Evolutionary conservation across 2,329 filamentous ascomycete genomes (phyloP), one percentile per base, ranked within the genome.

Genomic region (Colletotrichum tropicicola): DNA sequence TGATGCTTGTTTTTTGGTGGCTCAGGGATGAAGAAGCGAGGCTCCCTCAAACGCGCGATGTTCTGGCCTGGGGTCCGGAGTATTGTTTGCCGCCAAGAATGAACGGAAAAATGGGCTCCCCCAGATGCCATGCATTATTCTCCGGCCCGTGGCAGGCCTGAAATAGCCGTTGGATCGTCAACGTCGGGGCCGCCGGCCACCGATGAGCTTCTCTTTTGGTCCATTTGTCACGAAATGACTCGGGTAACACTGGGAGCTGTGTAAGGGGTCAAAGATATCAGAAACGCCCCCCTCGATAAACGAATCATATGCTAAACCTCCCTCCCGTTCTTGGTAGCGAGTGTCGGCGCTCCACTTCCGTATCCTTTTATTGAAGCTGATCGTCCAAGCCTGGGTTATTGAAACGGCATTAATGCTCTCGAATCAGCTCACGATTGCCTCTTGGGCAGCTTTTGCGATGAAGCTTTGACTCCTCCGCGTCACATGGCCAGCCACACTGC

Each of bases 201-300:
- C 56, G 47, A 17, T 12, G 5, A 15, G 3, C 43, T 45, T 12
- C 5, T 45, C 21, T 9, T 13, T 27, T 15, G 43, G 19, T 3
- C 5, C 43, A 60, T 60, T 60, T 47, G 58, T 55, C 41, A 64
- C 21, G 25, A 25, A 59, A 39, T 59, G 54, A 59, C 55, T 64
- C 41, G 56, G 19, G 39, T 28, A 39, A 35, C 17, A 39, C 12
- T 43, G 52, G 30, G 28, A 19, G 8, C 13, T 35, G 27, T 39
- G 49, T 57, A 39, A 48, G 54, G 41, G 41, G 28, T 23, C 25
- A 47, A 44, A 44, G 41, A 39, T 37, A 47, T 55, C 28, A 28
- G 6, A 48, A 60, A 54, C 48, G 27, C n/a, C 5, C n/a, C 23
- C 17, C 47, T 48, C 19, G 32, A 44, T 15, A 41, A 54, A 35